Conservation (phyloP, 495 filamentous ascomycete species). For the Talaromyces proteolyticus region DNA sequence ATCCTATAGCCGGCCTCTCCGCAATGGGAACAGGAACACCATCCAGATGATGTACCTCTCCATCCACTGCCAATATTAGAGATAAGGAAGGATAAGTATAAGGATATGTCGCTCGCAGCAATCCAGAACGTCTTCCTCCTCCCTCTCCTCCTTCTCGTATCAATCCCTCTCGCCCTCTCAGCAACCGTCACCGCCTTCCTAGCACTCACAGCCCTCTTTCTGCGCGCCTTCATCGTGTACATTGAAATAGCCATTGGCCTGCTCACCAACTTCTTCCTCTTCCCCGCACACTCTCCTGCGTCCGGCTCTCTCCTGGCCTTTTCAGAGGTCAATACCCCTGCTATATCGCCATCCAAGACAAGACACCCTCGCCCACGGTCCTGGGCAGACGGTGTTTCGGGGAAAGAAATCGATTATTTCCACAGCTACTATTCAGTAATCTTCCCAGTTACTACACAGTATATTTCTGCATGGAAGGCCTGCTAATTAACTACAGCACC, state of each 20-base stretch:
- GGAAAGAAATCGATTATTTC: background rate
- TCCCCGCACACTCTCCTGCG: constrained; percentile 20
- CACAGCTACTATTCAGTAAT: background rate
- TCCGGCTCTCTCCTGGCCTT: constrained; percentile 27
- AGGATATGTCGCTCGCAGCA: constrained; percentile 42
- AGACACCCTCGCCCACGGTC: constrained; percentile 7
- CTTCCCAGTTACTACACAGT: background rate
- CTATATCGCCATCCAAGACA: constrained; percentile 21
- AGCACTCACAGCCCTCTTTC: constrained; percentile 57
- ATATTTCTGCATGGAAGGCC: background rate
- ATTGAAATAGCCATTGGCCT: constrained; percentile 59
- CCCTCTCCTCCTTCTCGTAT: constrained; percentile 57
- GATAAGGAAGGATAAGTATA: constrained; percentile 3
- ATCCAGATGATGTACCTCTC: no score
- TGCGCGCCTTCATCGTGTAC: constrained; percentile 63
- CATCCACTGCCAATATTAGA: no score
- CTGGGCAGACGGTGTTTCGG: background rate
- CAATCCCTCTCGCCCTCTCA: constrained; percentile 62
- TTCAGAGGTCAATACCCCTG: constrained; percentile 25
- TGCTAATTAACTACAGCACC: constrained; percentile 8
- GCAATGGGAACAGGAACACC: no score
- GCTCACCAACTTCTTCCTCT: constrained; percentile 50
- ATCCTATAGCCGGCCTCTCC: no score
- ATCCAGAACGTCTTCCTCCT: constrained; percentile 50
- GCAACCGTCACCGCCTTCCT: constrained; percentile 64